Percentiles rank a stretch among this genome's conserved stretches.
These are phyloP conservation scores for Ensete ventricosum DNA, from an alignment of 176 grass and related monocot genomes.

Conservation along the genomic window DNA sequence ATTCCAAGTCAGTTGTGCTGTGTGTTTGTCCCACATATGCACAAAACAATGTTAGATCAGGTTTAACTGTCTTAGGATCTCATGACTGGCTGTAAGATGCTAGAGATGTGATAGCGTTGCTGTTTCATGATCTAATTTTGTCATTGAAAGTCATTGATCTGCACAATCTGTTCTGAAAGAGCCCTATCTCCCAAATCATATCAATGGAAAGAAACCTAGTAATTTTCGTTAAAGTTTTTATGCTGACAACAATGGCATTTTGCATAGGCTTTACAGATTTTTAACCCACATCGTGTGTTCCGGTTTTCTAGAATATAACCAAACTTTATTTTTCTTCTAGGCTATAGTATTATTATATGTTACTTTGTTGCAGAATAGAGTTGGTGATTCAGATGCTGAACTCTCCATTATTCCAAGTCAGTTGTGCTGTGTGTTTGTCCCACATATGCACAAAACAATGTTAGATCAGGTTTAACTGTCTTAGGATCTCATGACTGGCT, in stretches of 20 bases:
- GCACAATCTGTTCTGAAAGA: neutral
- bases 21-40: neutral
- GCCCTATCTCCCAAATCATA: neutral
- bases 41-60: neutral
- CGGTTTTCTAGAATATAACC: neutral
- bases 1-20: no score
- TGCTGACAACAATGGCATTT: no score
- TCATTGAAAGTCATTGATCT: neutral
- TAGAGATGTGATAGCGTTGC: no score
- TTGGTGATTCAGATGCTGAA: no score
- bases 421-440: neutral
- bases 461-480: no score
- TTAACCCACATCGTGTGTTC: neutral
- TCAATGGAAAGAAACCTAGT: neutral
- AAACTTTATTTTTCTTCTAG: neutral
- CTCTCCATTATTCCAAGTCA: no score
- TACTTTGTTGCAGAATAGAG: neutral
- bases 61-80: no score
- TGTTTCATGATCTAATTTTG: neutral
- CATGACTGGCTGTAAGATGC: no score
- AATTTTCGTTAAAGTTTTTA: neutral
- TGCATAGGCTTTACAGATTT: no score
- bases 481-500: no score
- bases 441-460: neutral
- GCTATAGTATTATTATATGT: neutral